phyloP scores from a whole-genome alignment of 2,329 filamentous ascomycete species.

The Colletotrichum musicola region DNA sequence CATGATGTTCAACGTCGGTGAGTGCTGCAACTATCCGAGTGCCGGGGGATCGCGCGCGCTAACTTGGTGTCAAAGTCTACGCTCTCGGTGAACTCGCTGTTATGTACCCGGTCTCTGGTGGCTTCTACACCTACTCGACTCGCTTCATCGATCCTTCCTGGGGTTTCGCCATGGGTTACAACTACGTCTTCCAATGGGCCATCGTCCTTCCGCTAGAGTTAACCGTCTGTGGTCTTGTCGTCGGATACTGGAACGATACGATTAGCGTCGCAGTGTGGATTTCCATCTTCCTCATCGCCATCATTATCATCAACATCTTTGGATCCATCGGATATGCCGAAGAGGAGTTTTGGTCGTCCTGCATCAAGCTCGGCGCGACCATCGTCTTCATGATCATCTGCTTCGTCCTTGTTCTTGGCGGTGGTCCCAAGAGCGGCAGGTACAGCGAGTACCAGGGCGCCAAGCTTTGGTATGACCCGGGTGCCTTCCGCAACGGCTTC shows the following conservation, averaged over 20 bases:
- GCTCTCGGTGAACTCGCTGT: slow-evolving; percentile 72
- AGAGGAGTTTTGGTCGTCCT: slow-evolving; percentile 68
- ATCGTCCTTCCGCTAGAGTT: slow-evolving; percentile 64
- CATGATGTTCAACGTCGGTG: slow-evolving; percentile 70
- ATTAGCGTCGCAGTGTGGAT: slow-evolving; percentile 65
- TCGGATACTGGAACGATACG: slow-evolving; percentile 63
- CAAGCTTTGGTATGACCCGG: slow-evolving; percentile 56
- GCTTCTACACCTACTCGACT: slow-evolving; percentile 72
- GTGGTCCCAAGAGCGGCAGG: slow-evolving; percentile 60
- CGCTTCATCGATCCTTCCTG: slow-evolving; percentile 74
- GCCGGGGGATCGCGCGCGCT: not conserved
- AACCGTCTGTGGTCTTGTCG: slow-evolving; percentile 63
- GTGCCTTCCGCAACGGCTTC: slow-evolving; percentile 76
- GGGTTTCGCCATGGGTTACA: slow-evolving; percentile 68
- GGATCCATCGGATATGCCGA: slow-evolving; percentile 66
- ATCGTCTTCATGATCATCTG: slow-evolving; percentile 73
- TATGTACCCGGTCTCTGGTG: slow-evolving; percentile 72
- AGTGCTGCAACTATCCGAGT: not conserved
- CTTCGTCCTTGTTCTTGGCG: slow-evolving; percentile 68
- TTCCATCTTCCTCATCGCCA: slow-evolving; percentile 61
- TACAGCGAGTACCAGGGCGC: slow-evolving; percentile 59
- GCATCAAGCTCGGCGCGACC: slow-evolving; percentile 68
- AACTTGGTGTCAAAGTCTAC: slow-evolving; percentile 52
- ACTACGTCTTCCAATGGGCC: slow-evolving; percentile 64
- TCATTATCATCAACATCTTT: slow-evolving; percentile 66